These are phyloP conservation scores for Parmelia sp. DNA, from an alignment of 495 filamentous ascomycete species.

Conservation along the genomic window DNA sequence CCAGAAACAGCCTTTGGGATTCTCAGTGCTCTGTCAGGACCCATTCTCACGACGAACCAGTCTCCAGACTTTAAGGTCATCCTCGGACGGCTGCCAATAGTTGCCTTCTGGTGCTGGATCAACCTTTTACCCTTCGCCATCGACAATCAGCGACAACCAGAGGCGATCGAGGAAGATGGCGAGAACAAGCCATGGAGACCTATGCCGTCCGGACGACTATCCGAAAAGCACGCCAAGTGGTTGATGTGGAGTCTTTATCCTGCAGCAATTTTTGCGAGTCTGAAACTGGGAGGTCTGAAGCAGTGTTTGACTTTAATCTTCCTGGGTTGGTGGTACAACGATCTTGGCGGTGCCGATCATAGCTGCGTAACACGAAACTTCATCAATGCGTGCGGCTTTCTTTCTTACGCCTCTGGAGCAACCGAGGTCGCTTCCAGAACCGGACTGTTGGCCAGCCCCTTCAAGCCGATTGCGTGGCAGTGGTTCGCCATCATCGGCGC, in stretches of 20 bases:
- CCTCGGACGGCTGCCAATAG: constrained; percentile 19
- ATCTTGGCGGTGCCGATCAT: constrained; percentile 43
- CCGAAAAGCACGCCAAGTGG: constrained; percentile 29
- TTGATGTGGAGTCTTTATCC: constrained; percentile 34
- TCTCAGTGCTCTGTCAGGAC: constrained; percentile 27
- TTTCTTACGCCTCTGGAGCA: constrained; percentile 32
- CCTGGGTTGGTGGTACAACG: constrained; percentile 49
- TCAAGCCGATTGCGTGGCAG: constrained; percentile 3
- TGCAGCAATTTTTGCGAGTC: constrained; percentile 29
- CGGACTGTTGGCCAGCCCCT: constrained; percentile 1
- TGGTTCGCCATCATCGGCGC: constrained; percentile 27
- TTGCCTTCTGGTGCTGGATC: constrained; percentile 23
- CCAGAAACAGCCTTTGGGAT: constrained; percentile 36
- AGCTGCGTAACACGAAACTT: constrained; percentile 35
- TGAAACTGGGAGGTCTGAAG: constrained; percentile 32
- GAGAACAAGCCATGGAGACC: constrained; percentile 57
- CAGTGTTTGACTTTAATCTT: constrained; percentile 34
- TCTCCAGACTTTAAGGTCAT: constrained; percentile 6
- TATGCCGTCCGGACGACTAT: constrained; percentile 38
- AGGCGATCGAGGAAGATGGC: constrained; percentile 42
- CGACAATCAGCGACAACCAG: constrained; percentile 44
- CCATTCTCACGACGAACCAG: constrained; percentile 10
- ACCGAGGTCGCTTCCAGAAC: constrained; percentile 20
- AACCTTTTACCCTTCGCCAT: constrained; percentile 40
- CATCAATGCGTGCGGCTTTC: constrained; percentile 40